Evolutionary conservation across 2,329 filamentous ascomycete genomes (phyloP).

Genomic region (Paramyrothecium roridum): DNA sequence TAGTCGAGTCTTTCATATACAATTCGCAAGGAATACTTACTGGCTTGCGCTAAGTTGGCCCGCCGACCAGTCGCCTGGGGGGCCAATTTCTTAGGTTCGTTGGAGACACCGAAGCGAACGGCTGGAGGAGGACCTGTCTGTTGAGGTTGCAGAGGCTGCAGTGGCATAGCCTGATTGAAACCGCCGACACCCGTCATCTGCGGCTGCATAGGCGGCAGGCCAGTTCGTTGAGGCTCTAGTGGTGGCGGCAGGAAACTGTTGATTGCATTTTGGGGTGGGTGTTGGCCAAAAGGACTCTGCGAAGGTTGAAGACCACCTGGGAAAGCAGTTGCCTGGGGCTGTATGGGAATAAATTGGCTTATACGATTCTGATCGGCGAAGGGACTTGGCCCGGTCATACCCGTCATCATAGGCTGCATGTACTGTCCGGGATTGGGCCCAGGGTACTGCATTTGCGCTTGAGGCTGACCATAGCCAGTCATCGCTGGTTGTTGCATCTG

Average conservation of each 20-base stretch:
- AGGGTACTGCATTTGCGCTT: constrained; percentile 34
- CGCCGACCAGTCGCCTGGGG: constrained; percentile 85
- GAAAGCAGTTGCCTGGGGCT: constrained; percentile 65
- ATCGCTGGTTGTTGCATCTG: constrained; percentile 40
- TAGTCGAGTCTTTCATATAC: constrained; percentile 7
- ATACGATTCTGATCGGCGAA: constrained; percentile 34
- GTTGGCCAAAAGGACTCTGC: constrained; percentile 45
- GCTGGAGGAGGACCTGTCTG: constrained; percentile 71
- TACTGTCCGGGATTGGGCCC: constrained; percentile 28
- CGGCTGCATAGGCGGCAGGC: constrained; percentile 43
- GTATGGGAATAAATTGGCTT: constrained; percentile 44
- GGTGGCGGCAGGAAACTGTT: constrained; percentile 58
- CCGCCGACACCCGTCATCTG: constrained; percentile 50
- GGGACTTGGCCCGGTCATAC: constrained; percentile 34
- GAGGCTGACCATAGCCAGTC: constrained; percentile 32
- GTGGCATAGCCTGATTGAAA: constrained; percentile 38
- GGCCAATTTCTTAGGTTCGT: constrained; percentile 70
- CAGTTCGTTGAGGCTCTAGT: constrained; percentile 58
- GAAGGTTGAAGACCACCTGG: constrained; percentile 39
- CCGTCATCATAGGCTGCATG: constrained; percentile 50
- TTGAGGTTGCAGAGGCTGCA: constrained; percentile 43
- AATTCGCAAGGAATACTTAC: constrained; percentile 60
- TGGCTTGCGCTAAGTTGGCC: constrained; percentile 91
- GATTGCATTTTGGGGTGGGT: constrained; percentile 35
- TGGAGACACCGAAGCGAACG: constrained; percentile 80